A percentile compares a stretch with the other conserved stretches of the same genome.
Conservation (phyloP, 2,329 filamentous ascomycete genomes). For the Talaromyces marneffei region DNA sequence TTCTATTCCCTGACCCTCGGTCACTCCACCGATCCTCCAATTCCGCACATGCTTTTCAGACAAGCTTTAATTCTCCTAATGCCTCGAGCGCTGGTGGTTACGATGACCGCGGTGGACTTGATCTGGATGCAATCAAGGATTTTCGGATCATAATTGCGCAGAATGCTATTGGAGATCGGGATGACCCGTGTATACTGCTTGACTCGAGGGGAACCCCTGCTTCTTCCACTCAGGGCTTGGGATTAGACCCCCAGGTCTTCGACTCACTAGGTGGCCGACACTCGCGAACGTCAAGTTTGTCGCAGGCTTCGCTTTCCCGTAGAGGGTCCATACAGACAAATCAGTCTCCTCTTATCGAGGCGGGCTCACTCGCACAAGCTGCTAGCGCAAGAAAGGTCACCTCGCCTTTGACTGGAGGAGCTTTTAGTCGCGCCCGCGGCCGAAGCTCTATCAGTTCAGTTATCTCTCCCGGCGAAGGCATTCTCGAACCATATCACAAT, state of each 20-base stretch:
- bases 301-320: constrained; percentile 26
- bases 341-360: constrained; percentile 32
- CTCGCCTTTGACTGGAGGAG: constrained; percentile 27
- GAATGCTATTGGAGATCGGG: constrained; percentile 44
- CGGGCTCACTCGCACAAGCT: constrained; percentile 29
- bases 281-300: constrained; percentile 35
- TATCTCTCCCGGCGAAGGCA: constrained; percentile 20
- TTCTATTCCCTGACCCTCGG: constrained; percentile 43
- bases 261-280: constrained; percentile 29
- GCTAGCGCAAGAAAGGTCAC: constrained; percentile 29
- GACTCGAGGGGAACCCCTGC: constrained; percentile 35
- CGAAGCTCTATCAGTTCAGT: constrained; percentile 43
- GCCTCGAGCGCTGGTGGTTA: constrained; percentile 39
- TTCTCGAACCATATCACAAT: constrained; percentile 31
- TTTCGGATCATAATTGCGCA: constrained; percentile 44
- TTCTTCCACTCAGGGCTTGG: constrained; percentile 27
- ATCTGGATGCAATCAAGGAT: constrained; percentile 40
- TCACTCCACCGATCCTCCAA: constrained; percentile 37
- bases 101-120: constrained; percentile 44
- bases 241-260: constrained; percentile 29
- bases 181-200: constrained; percentile 42
- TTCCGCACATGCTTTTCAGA: constrained; percentile 38
- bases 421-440: constrained; percentile 38
- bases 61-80: constrained; percentile 40
- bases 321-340: constrained; percentile 25